These are phyloP conservation scores for Penicillium sp. DNA, from an alignment of 2,329 filamentous ascomycete genomes.

Conservation along the genomic window DNA sequence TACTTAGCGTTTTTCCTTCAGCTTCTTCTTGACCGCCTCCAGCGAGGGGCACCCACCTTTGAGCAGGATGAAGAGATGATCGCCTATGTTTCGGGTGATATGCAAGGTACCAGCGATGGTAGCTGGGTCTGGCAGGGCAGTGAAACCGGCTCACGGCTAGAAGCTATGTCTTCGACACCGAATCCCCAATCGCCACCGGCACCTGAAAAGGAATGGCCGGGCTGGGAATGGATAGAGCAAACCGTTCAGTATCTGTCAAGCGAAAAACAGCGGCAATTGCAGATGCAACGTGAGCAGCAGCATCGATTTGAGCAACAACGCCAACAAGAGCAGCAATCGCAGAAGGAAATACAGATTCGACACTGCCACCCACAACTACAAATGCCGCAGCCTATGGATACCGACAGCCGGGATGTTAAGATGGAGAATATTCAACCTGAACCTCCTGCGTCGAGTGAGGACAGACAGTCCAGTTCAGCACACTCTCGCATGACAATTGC, in stretches of 20 bases:
- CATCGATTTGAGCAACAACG: neutral
- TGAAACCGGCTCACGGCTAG: conserved; percentile 52
- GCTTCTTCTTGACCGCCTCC: conserved; percentile 62
- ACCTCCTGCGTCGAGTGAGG: conserved; percentile 25
- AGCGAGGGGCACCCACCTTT: conserved; percentile 46
- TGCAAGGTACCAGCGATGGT: conserved; percentile 76
- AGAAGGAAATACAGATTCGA: neutral
- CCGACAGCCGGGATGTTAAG: conserved; percentile 10
- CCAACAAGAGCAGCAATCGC: conserved; percentile 35
- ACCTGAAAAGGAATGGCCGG: conserved; percentile 72
- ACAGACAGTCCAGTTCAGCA: conserved; percentile 34
- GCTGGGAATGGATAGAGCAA: conserved; percentile 76
- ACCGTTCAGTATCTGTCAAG: conserved; percentile 61
- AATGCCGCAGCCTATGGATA: neutral
- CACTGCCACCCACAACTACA: neutral
- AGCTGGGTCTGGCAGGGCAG: conserved; percentile 81
- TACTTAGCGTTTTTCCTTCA: conserved; percentile 82
- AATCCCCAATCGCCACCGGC: conserved; percentile 36
- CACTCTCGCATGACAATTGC: conserved; percentile 53
- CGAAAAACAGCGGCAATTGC: conserved; percentile 43
- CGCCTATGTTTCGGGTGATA: conserved; percentile 81
- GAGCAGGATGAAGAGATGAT: conserved; percentile 84
- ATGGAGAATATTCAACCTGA: conserved; percentile 30
- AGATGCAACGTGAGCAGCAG: conserved; percentile 3
- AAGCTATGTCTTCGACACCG: conserved; percentile 27